Conservation (phyloP, 257 asterid species). For the Mitragyna speciosa region DNA sequence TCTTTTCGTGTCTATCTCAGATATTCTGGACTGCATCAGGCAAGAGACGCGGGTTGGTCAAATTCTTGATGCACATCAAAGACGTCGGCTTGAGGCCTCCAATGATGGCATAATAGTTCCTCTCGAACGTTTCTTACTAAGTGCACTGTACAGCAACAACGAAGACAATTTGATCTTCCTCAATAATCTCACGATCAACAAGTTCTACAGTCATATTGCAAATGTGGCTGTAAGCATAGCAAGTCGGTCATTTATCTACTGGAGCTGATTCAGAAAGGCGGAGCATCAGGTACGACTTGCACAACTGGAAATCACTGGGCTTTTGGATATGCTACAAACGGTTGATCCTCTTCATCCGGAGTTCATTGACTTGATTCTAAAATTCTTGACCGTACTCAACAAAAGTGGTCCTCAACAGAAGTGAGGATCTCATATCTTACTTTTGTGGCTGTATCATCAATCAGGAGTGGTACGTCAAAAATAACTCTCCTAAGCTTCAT, state of each 20-base stretch:
- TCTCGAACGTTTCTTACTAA: too few relatives aligned
- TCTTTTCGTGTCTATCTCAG: not conserved
- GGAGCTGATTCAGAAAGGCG: not conserved
- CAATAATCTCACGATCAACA: not conserved
- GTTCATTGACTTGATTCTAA: not conserved
- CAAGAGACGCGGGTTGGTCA: too few relatives aligned
- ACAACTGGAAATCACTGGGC: too few relatives aligned
- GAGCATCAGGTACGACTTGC: not conserved
- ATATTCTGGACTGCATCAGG: not conserved
- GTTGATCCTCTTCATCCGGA: not conserved
- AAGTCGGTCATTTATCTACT: not conserved
- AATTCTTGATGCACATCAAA: too few relatives aligned
- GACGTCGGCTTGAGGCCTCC: too few relatives aligned
- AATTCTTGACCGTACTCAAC: not conserved
- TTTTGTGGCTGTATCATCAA: too few relatives aligned
- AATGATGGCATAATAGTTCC: not conserved
- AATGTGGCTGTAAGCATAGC: not conserved
- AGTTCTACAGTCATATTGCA: not conserved
- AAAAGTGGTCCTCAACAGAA: not conserved
- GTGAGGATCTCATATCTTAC: not conserved
- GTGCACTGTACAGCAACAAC: not conserved
- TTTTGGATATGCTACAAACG: not conserved
- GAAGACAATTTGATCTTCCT: not conserved
- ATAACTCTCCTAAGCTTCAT: not conserved
- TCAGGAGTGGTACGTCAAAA: too few relatives aligned